Evolutionary conservation across 2,329 filamentous ascomycete genomes (phyloP), one percentile per base, ranked within the genome.

Genomic region (Zymoseptoria brevis): DNA sequence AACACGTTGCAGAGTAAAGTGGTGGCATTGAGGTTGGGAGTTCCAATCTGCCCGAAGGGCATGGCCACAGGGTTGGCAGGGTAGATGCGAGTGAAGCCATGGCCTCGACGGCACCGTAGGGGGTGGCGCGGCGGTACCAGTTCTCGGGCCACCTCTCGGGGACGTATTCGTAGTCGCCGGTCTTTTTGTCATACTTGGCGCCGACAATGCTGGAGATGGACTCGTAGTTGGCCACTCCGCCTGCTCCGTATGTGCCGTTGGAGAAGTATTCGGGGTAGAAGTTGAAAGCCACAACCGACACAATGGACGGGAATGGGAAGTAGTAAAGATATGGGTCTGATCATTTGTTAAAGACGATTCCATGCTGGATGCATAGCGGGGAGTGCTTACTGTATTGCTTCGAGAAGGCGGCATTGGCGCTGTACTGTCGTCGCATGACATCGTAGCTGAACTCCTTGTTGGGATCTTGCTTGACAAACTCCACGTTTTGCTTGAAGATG

Each of bases 161-260:
- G 8, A 70, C 68, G 56, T 70, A 71, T 26, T 66, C 50, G 64
- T 65, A 71, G 4, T 69, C 30, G 49, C 67, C 69, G n/a, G 62
- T 68, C 49, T 58, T 56, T 50, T 62, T 35, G 54, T 70, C 53
- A 22, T 61, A 60, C 56, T 67, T 50, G 19, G 67, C 68, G n/a
- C 69, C 69, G 29, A 71, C 58, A 54, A 70, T 70, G 53, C 57
- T 62, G 3, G 66, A 67, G 58, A 71, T 64, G 4, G 67, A 69
- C 55, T 70, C 67, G 64, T 70, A 70, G 62, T 69, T 75, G 48
- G 73, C 63, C 24, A 74, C 69, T 61, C 74, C 73, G 16, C 71
- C 72, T 1, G 63, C 63, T 19, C 69, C 71, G 59, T 72, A 73
- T 13, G 72, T 75, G 19, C 71, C 70, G 62, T 74, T 74, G 30